Conservation (phyloP, 345 rosid genomes). For the Brassica carinata region DNA sequence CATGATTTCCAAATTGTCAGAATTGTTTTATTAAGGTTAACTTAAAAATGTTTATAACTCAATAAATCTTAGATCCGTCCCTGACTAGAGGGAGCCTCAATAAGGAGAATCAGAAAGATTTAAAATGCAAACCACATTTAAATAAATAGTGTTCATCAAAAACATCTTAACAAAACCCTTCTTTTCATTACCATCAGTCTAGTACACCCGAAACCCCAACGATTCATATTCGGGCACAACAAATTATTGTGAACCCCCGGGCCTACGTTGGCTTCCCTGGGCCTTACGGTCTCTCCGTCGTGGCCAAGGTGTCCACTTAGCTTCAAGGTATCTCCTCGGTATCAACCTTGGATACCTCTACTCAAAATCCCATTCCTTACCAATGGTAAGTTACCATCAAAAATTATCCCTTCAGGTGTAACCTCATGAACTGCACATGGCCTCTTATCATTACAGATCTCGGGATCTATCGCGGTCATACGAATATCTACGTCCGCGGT, state of each 20-base stretch:
- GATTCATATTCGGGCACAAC: neutral
- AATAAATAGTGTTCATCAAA: neutral
- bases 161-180: neutral
- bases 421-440: constrained; percentile 29
- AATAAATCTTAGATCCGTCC: too few species aligned
- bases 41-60: too few species aligned
- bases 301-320: constrained; percentile 39
- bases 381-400: too few species aligned
- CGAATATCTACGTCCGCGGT: constrained; percentile 29
- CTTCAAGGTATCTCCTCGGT: constrained; percentile 29
- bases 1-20: too few species aligned
- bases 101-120: neutral
- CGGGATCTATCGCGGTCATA: constrained; percentile 36
- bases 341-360: constrained; percentile 33
- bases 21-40: too few species aligned
- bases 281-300: neutral
- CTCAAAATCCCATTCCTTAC: constrained; percentile 36
- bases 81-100: neutral
- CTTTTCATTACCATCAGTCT: neutral
- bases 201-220: constrained; percentile 10
- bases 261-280: neutral
- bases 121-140: constrained; percentile 2
- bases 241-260: constrained; percentile 25
- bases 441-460: constrained; percentile 16
- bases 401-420: constrained; percentile 35